A percentile compares a stretch with the other conserved stretches of the same genome.
Conservation (phyloP, 305 asterid genomes). For the Fraxinus dipetala region DNA sequence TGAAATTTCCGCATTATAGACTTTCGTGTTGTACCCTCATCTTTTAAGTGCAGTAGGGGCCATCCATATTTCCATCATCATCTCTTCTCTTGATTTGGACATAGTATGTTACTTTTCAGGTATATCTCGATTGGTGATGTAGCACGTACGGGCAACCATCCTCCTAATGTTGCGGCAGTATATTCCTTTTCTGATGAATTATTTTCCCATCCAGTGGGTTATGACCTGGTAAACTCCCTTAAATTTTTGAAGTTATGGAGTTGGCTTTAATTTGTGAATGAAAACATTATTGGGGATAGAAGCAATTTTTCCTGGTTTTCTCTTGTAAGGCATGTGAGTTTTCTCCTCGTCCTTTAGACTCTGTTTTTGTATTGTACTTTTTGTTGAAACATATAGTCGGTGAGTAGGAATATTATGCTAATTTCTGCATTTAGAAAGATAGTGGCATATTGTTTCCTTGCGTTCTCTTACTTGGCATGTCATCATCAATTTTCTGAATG, state of each 20-base stretch:
- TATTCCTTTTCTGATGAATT: slow-evolving; percentile 55
- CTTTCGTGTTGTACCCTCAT: not conserved
- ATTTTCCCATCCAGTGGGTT: slow-evolving; percentile 73
- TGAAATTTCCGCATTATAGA: not conserved
- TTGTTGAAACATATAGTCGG: not conserved
- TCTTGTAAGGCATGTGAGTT: not conserved
- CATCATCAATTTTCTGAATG: not conserved
- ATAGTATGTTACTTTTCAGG: slow-evolving; percentile 38
- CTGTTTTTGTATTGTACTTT: not conserved
- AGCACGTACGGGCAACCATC: slow-evolving; percentile 82
- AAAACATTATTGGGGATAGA: not conserved
- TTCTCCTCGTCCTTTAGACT: not conserved
- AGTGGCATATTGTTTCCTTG: not conserved
- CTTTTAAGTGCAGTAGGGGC: not conserved
- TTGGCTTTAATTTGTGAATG: not conserved
- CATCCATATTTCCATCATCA: slow-evolving; percentile 1
- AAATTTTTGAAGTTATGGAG: not conserved
- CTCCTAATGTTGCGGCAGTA: slow-evolving; percentile 86
- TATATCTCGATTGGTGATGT: slow-evolving; percentile 84
- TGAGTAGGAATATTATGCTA: not conserved
- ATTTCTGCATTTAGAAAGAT: not conserved
- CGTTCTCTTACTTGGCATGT: not conserved
- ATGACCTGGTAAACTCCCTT: slow-evolving; percentile 68
- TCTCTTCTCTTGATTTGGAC: slow-evolving; percentile 14
- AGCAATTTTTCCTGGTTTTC: not conserved